Evolutionary conservation across 2,329 filamentous ascomycete genomes (phyloP), one percentile per base, ranked within the genome.

Genomic region (Phyllosticta paracitricarpa): DNA sequence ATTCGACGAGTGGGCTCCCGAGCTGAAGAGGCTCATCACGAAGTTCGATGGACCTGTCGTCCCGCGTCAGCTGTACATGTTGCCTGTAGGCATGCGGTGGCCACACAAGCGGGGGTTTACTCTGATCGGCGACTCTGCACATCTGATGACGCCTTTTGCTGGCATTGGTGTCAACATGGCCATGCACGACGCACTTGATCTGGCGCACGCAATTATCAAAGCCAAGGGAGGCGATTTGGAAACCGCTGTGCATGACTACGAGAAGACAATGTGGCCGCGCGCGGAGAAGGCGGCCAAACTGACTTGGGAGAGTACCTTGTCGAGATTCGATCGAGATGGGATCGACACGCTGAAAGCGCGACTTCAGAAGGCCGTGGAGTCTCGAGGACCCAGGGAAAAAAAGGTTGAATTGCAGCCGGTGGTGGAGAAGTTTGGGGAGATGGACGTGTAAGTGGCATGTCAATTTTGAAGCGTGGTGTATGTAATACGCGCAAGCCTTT

Each of bases 141-240:
- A 86, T 68, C 66, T 84, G 24, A 84, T 84, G 81, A 78, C 79
- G 0, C 81, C 81, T 0, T 83, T 80, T 64, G 80, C 79, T 1
- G 84, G 84, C 4, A 82, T 84, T 62, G 83, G 83, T 1, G 82
- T 85, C 26, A 86, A 86, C 66, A 72, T 79, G 22, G 82, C 77
- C 1, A 77, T 87, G 68, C 75, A 78, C 55, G 83, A 86, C 68
- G 78, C 82, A 7, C 68, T 80, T 63, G 69, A 77, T 24, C 73
- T 86, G 22, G 79, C 78, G 0, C 22, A 58, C 22, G 55, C 56
- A 3, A 62, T 62, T n/a, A 25, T 62, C 2, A 35, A 28, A 30
- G 25, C 25, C 56, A n/a, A 58, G 12, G 17, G n/a, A 14, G 56
- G 59, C 8, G 57, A 48, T 19, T 65, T 77, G 7, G 70, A 73